Base-by-base conservation (phyloP, 352 stramenopile genomes). In the Pythium phragmitis region DNA sequence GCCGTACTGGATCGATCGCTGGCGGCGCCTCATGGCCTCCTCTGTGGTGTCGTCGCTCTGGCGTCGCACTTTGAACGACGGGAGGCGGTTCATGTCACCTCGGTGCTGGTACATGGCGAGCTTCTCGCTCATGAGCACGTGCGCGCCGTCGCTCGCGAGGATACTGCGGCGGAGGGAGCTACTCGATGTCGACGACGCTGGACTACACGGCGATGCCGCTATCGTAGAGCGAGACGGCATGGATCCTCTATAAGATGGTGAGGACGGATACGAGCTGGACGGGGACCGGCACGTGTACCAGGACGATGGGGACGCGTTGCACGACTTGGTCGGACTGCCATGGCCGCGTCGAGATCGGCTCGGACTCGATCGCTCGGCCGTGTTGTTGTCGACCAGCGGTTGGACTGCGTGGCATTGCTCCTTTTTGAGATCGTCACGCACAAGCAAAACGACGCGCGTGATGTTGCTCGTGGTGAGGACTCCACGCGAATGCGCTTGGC, bases 101-200 rank as follows among this genome's bases (percentile, higher is more conserved):
- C 78, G 75, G 59, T 83, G 63, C 55, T 83, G 63, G 59, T 74
- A 87, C 4, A 61, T 60, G 8, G 63, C 47, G 49, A 87, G 26
- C 51, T 76, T 80, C 23, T 87, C 78, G 57, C 79, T 74, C 72
- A 87, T 76, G 7, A 87, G 62, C 45, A 87, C 67, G 42, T 87
- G 78, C 3, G 60, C 57, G 17, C 78, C 78, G 34, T 87, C 78
- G 28, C 60, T 75, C 16, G 72, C 72, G 41, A 87, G 64, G 56
- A 87, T 80, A 36, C 78, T 87, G 51, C 69, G 72, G 30, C 74
- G 74, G 37, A 50, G 60, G 49, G 57, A 56, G n/a, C 13, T 54
- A 16, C 6, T 54, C 12, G 42, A 42, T 9, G 56, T 53, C 21
- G 59, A 46, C 4, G 57, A 62, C 21, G n/a, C 17, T 46, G 23